Percentiles rank a stretch among this genome's conserved stretches.
Conservation (phyloP, 345 rosid species). For the Populus ilicifolia region DNA sequence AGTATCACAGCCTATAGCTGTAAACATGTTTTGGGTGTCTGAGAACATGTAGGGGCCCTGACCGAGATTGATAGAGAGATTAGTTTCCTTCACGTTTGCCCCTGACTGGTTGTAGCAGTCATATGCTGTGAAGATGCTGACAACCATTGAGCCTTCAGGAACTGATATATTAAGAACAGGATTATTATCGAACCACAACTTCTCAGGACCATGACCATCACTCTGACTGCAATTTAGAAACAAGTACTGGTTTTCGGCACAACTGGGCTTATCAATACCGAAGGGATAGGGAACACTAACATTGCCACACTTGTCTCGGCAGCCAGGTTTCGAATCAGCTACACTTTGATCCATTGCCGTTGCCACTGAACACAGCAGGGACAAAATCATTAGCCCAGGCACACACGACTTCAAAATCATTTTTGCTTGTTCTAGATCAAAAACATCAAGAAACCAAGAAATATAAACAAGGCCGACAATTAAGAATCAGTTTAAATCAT, state of each 20-base stretch:
- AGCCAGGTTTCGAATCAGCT: not conserved
- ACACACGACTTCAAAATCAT: no score
- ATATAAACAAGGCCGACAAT: no score
- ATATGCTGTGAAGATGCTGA: not conserved
- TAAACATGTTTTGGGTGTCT: constrained; percentile 19
- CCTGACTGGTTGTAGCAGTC: constrained; percentile 16
- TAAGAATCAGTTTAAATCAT: no score
- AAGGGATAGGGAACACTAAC: constrained; percentile 28
- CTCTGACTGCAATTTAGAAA: not conserved
- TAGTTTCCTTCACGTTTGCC: rapidly evolving
- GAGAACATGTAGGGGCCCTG: constrained; percentile 7
- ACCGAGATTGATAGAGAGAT: rapidly evolving
- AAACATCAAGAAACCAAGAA: no score
- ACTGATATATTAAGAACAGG: constrained; percentile 2
- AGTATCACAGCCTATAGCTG: constrained; percentile 28
- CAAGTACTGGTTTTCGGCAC: constrained; percentile 7
- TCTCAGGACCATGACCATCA: not conserved
- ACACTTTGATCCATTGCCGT: not conserved
- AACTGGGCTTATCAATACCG: constrained; percentile 6
- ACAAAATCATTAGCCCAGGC: no score
- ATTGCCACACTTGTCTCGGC: constrained; percentile 21
- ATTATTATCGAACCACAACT: not conserved
- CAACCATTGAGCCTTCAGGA: constrained; percentile 7
- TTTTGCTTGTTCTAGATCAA: no score
- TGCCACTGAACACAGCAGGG: not conserved